phyloP scores from a whole-genome alignment of 768 basidiomycete species.

The Tephrocybe rancida region DNA sequence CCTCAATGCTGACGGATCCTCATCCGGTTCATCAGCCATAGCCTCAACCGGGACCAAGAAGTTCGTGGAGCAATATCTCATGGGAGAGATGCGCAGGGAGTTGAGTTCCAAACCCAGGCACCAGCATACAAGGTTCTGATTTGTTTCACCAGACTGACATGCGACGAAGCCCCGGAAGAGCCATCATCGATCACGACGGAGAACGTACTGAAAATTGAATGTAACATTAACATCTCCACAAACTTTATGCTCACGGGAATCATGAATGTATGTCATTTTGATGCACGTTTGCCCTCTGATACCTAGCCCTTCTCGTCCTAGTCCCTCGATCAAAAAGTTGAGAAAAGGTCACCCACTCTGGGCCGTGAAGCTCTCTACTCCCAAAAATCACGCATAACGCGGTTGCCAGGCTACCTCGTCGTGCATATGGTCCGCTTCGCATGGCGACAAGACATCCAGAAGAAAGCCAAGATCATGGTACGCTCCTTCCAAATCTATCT shows the following conservation, averaged over 20 bases:
- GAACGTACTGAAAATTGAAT: conserved; percentile 85
- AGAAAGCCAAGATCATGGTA: conserved; percentile 98
- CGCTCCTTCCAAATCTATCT: conserved; percentile 6
- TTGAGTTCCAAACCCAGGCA: conserved; percentile 25
- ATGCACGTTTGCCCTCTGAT: not conserved
- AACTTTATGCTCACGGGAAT: conserved; percentile 92
- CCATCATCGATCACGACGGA: conserved; percentile 63
- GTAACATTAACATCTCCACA: conserved; percentile 85
- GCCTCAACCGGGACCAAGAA: conserved; percentile 40
- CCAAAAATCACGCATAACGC: conserved; percentile 77
- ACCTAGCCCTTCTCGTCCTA: conserved; percentile 29
- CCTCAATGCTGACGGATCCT: conserved; percentile 22
- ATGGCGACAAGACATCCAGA: conserved; percentile 88
- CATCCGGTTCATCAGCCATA: conserved; percentile 20
- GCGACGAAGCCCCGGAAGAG: conserved; percentile 85
- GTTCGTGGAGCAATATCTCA: conserved; percentile 83
- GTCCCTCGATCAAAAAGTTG: conserved; percentile 86
- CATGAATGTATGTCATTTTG: conserved; percentile 54
- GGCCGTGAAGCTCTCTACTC: conserved; percentile 82
- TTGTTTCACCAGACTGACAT: conserved; percentile 61
- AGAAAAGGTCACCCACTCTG: conserved; percentile 81
- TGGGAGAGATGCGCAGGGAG: conserved; percentile 78
- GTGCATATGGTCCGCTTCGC: conserved; percentile 97
- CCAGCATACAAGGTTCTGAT: not conserved
- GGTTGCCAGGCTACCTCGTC: conserved; percentile 83